Conservation (phyloP, 192 early-diverging fungal genomes). For the Helicostylum pulchrum region DNA sequence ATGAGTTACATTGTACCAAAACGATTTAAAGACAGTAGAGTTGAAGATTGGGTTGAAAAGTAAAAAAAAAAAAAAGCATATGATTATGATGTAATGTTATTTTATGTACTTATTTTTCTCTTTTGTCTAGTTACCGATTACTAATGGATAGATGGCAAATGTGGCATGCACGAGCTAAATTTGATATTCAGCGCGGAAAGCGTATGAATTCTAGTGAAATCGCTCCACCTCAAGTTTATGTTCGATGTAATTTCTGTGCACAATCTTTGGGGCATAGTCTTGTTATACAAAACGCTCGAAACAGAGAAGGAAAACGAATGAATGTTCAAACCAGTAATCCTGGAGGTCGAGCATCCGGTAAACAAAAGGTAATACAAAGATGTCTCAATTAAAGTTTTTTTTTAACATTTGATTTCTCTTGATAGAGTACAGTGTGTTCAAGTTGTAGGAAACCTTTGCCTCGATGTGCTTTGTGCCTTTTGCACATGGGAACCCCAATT, state of each 20-base stretch:
- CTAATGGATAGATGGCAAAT: conserved; percentile 88
- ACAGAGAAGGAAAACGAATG: conserved; percentile 47
- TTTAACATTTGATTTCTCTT: neutral
- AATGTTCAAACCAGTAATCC: conserved; percentile 37
- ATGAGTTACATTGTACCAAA: conserved; percentile 61
- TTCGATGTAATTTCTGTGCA: conserved; percentile 87
- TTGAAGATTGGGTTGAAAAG: conserved; percentile 73
- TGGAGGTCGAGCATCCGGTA: conserved; percentile 22
- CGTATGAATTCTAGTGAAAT: conserved; percentile 53
- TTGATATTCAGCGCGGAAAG: conserved; percentile 86
- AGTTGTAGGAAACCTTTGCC: conserved; percentile 62
- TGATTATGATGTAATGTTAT: no score
- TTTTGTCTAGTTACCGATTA: conserved; percentile 62
- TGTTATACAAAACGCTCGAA: conserved; percentile 43
- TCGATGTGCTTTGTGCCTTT: conserved; percentile 61
- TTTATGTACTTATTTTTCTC: neutral
- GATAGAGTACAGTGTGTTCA: conserved; percentile 51
- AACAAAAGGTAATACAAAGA: conserved; percentile 35
- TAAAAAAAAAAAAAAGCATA: conserved; percentile 48
- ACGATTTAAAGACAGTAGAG: conserved; percentile 54
- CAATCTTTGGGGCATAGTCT: conserved; percentile 58
- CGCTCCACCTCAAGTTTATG: conserved; percentile 73
- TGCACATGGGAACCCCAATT: conserved; percentile 62
- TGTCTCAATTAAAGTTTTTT: neutral
- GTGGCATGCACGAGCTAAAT: conserved; percentile 79